Conservation (phyloP, 139 green algal genomes). For the Chlorella sp. region DNA sequence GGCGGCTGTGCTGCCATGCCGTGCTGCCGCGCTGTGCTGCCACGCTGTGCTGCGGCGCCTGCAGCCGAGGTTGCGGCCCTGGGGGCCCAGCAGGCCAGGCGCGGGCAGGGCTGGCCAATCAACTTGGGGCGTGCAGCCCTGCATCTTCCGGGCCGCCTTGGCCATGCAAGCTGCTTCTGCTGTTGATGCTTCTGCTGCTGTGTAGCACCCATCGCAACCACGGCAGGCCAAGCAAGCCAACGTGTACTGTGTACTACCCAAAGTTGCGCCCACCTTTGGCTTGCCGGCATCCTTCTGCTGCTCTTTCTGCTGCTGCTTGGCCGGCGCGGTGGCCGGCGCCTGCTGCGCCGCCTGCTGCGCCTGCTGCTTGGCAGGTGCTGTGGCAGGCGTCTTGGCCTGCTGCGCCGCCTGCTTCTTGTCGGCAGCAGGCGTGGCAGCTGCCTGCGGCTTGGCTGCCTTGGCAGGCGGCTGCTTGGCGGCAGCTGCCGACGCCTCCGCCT, state of each 20-base stretch:
- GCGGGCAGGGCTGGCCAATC: too few relatives aligned
- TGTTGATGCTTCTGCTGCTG: too few relatives aligned
- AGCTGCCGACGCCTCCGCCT: slow-evolving; percentile 1
- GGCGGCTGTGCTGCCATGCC: too few relatives aligned
- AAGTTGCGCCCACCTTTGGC: slow-evolving; percentile 12
- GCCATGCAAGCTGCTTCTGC: too few relatives aligned
- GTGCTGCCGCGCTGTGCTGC: too few relatives aligned
- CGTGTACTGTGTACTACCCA: not conserved
- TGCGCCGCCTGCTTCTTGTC: slow-evolving; percentile 37
- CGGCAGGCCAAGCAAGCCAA: not conserved
- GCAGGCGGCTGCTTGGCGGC: slow-evolving; percentile 38
- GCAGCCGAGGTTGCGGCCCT: too few relatives aligned
- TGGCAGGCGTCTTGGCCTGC: slow-evolving; percentile 5
- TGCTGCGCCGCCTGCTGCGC: not conserved
- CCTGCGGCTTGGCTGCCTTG: slow-evolving; percentile 44
- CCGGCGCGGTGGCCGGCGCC: not conserved
- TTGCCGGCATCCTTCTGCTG: slow-evolving; percentile 24
- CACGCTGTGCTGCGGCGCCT: too few relatives aligned
- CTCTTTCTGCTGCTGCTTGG: slow-evolving; percentile 23
- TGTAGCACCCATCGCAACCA: too few relatives aligned
- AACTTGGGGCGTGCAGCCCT: too few relatives aligned
- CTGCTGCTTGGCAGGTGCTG: slow-evolving; percentile 30
- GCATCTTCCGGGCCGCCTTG: too few relatives aligned
- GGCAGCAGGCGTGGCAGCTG: not conserved
- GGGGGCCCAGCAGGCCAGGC: too few relatives aligned